Conservation (phyloP, 2,329 filamentous ascomycete species). For the Rutstroemia sp. region DNA sequence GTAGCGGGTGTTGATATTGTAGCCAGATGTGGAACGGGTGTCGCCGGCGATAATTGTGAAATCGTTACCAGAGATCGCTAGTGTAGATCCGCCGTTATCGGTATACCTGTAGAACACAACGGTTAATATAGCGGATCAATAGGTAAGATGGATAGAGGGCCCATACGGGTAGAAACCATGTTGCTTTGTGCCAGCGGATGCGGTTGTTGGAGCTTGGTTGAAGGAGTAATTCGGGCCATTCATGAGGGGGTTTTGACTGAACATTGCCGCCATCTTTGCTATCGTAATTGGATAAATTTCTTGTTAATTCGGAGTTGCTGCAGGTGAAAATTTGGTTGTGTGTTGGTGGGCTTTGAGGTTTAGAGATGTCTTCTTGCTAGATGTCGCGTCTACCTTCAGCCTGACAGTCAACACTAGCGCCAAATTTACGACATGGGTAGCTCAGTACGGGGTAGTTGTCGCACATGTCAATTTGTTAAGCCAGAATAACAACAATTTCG, state of each 20-base stretch:
- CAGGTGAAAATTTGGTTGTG: conserved; percentile 1
- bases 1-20: conserved; percentile 98
- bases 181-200: conserved; percentile 51
- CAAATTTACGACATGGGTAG: conserved; percentile 22
- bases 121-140: conserved; percentile 2
- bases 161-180: conserved; percentile 90
- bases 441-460: not conserved
- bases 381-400: conserved; percentile 22
- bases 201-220: conserved; percentile 50
- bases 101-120: conserved; percentile 61
- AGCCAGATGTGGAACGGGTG: conserved; percentile 90
- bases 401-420: conserved; percentile 13
- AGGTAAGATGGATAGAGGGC: not conserved
- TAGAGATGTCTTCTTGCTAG: conserved; percentile 1
- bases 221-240: conserved; percentile 65
- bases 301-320: conserved; percentile 2
- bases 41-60: conserved; percentile 97
- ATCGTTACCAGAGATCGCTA: conserved; percentile 88
- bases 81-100: conserved; percentile 93
- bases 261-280: conserved; percentile 56
- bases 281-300: not conserved
- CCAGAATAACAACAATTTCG: not conserved
- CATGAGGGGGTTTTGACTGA: conserved; percentile 62
- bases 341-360: conserved; percentile 7
- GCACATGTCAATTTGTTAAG: not conserved